Evolutionary conservation across 805 yeast genomes (phyloP).

Genomic region (Zygoascus flipseniorum): DNA sequence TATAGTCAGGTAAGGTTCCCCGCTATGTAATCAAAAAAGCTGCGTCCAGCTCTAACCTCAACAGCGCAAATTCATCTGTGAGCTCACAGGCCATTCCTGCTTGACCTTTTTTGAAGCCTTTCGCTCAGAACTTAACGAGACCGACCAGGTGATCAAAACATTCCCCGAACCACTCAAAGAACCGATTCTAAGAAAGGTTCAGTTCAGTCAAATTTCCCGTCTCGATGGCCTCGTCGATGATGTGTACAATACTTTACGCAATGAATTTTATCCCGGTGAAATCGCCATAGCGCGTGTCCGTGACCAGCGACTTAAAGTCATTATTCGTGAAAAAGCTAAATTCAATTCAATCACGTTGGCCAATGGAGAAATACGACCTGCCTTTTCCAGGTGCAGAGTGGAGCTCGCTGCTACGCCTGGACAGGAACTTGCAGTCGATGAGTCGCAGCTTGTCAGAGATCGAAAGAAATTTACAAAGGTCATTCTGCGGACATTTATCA

Average conservation of each 20-base stretch:
- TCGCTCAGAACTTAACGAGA: slow-evolving; percentile 49
- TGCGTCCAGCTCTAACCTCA: background rate
- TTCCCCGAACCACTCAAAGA: slow-evolving; percentile 91
- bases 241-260: slow-evolving; percentile 67
- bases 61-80: slow-evolving; percentile 77
- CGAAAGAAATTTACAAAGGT: slow-evolving; percentile 83
- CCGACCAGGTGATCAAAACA: slow-evolving; percentile 56
- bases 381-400: slow-evolving; percentile 63
- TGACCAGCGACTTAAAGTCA: slow-evolving; percentile 42
- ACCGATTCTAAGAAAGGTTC: slow-evolving; percentile 80
- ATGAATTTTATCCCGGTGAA: slow-evolving; percentile 90
- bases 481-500: slow-evolving; percentile 80
- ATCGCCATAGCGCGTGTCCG: slow-evolving; percentile 50
- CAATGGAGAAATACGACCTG: slow-evolving; percentile 36
- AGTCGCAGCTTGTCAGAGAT: slow-evolving; percentile 68
- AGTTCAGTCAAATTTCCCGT: slow-evolving; percentile 72
- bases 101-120: slow-evolving; percentile 86
- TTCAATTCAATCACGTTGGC: slow-evolving; percentile 34
- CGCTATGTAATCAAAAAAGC: background rate
- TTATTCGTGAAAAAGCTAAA: slow-evolving; percentile 79
- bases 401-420: slow-evolving; percentile 40
- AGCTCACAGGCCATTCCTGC: slow-evolving; percentile 89
- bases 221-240: slow-evolving; percentile 83
- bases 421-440: slow-evolving; percentile 62
- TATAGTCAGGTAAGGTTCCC: slow-evolving; percentile 24